Evolutionary conservation across 2,329 filamentous ascomycete genomes (phyloP).

Genomic region (Sporothrix globosa): DNA sequence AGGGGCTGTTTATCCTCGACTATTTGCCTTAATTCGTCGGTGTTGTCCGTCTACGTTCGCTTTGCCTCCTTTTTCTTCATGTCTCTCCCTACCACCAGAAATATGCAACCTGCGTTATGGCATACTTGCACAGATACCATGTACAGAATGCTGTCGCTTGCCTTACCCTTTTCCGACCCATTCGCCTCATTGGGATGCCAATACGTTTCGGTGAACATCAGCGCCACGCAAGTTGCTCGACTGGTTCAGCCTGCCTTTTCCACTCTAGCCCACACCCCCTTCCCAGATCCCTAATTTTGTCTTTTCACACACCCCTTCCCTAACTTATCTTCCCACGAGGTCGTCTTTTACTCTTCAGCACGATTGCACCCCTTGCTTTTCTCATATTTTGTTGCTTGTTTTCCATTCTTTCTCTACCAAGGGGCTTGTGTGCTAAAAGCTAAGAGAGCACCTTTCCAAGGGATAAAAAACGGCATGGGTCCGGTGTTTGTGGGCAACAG

Average conservation of each 20-base stretch:
- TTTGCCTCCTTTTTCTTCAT: constrained; percentile 15
- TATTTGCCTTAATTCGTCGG: constrained; percentile 15
- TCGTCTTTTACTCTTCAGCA: constrained; percentile 14
- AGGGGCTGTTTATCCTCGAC: neutral
- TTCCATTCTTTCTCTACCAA: neutral
- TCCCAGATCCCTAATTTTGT: neutral
- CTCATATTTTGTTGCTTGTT: constrained; percentile 8
- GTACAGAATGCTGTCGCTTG: neutral
- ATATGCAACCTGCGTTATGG: neutral
- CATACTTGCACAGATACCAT: neutral
- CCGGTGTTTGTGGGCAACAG: neutral
- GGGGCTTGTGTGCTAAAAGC: neutral
- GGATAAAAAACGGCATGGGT: neutral
- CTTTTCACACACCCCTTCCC: constrained; percentile 1
- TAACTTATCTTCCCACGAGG: constrained; percentile 6
- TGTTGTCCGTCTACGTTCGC: neutral
- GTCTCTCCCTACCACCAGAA: neutral
- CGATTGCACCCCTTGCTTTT: constrained; percentile 1
- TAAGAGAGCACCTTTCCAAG: too few species aligned
- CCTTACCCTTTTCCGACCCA: neutral
- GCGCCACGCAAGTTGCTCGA: neutral
- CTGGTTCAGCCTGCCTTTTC: constrained; percentile 25
- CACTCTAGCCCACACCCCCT: neutral
- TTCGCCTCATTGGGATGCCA: constrained; percentile 16
- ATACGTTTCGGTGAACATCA: constrained; percentile 24